phyloP scores from a whole-genome alignment of 2,329 filamentous ascomycete genomes.

The Triangularia verruculosa region DNA sequence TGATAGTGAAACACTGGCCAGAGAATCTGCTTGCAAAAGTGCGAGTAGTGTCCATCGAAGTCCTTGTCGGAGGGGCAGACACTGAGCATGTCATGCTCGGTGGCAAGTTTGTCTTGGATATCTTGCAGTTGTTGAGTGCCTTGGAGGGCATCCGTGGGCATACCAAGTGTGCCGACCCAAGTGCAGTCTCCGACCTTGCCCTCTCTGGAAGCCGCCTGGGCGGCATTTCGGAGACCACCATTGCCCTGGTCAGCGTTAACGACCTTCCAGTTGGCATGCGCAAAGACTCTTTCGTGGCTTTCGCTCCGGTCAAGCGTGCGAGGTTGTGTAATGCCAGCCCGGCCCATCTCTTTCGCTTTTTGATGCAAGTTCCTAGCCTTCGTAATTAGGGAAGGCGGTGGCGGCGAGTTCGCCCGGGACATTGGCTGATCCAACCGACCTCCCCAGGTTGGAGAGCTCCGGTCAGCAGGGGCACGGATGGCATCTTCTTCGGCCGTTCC shows the following conservation, averaged over 20 bases:
- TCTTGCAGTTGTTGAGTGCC: conserved; percentile 72
- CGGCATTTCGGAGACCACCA: conserved; percentile 84
- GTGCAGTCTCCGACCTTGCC: conserved; percentile 70
- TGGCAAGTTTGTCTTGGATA: conserved; percentile 77
- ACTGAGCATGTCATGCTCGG: conserved; percentile 76
- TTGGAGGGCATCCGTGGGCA: conserved; percentile 84
- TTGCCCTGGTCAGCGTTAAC: conserved; percentile 88
- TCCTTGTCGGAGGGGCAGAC: conserved; percentile 89
- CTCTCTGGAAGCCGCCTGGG: conserved; percentile 70
- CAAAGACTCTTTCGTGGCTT: conserved; percentile 68
- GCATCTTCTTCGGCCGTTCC: conserved; percentile 35
- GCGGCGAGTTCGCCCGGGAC: conserved; percentile 70
- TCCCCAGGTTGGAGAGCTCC: conserved; percentile 75
- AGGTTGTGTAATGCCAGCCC: conserved; percentile 57
- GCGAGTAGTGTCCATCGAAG: conserved; percentile 89
- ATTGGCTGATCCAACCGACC: conserved; percentile 72
- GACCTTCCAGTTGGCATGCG: conserved; percentile 77
- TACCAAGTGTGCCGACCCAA: conserved; percentile 91
- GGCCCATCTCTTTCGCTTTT: conserved; percentile 57
- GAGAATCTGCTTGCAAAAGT: conserved; percentile 96
- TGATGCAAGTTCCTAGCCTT: conserved; percentile 53
- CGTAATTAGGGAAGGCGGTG: conserved; percentile 72
- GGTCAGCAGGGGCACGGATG: conserved; percentile 67
- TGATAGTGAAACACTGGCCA: conserved; percentile 99
- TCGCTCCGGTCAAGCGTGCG: conserved; percentile 52